Evolutionary conservation across 2,329 filamentous ascomycete species (phyloP).

Genomic region (Aspergillus puulaauensis): DNA sequence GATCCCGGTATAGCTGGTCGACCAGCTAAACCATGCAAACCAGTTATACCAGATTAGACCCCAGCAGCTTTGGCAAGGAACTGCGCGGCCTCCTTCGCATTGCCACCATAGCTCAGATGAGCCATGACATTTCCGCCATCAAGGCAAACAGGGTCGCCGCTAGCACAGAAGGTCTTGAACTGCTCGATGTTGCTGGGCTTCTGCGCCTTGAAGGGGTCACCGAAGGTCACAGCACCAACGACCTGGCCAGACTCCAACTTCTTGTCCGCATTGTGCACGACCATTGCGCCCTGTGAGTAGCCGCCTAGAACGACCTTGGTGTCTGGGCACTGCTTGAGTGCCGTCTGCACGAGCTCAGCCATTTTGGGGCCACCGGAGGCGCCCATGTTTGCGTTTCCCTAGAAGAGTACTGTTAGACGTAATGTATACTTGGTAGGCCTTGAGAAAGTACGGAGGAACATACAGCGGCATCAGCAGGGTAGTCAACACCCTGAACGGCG

Average conservation of each 20-base stretch:
- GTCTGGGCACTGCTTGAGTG: conserved; percentile 30
- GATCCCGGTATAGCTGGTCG: no score
- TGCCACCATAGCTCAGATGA: conserved; percentile 41
- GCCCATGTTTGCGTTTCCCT: conserved; percentile 30
- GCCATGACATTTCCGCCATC: conserved; percentile 45
- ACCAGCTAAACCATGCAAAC: no score
- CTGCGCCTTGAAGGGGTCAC: conserved; percentile 45
- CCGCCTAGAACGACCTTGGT: conserved; percentile 36
- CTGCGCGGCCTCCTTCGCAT: conserved; percentile 38
- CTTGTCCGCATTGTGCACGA: conserved; percentile 32
- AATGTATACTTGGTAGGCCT: not conserved
- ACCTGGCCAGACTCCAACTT: conserved; percentile 36
- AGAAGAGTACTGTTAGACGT: not conserved
- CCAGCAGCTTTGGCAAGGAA: conserved; percentile 35
- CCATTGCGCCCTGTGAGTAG: conserved; percentile 38
- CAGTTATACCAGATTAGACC: not conserved
- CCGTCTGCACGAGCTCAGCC: conserved; percentile 29
- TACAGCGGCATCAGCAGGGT: conserved; percentile 29
- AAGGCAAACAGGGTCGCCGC: conserved; percentile 52
- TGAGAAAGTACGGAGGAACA: not conserved
- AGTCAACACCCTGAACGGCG: conserved; percentile 34
- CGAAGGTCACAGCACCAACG: conserved; percentile 46
- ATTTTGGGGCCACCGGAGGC: conserved; percentile 30
- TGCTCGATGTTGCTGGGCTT: conserved; percentile 44
- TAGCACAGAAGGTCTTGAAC: conserved; percentile 50